These are phyloP conservation scores for Tuber magnatum DNA, from an alignment of 495 filamentous ascomycete species.

Conservation along the genomic window DNA sequence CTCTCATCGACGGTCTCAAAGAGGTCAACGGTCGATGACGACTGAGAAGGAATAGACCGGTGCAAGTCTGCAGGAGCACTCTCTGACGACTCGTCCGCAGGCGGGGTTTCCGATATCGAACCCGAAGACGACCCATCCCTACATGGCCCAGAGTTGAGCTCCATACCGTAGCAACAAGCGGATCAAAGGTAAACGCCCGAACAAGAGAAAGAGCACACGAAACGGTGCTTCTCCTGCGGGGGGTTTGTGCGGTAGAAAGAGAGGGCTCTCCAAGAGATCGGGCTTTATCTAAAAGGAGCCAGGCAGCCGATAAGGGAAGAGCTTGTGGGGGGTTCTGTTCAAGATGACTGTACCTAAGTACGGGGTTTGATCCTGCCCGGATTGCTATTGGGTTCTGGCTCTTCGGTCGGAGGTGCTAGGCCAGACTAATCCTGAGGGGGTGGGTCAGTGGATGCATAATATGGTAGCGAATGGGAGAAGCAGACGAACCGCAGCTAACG, in stretches of 20 bases:
- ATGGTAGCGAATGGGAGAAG: neutral
- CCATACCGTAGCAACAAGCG: neutral
- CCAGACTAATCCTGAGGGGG: neutral
- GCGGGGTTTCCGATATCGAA: neutral
- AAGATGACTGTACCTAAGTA: neutral
- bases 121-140: neutral
- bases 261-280: neutral
- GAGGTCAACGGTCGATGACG: slow-evolving; percentile 25
- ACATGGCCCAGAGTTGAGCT: neutral
- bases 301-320: neutral
- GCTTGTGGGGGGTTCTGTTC: neutral
- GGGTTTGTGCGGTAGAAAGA: neutral
- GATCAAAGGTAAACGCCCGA: neutral
- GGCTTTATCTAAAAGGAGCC: neutral
- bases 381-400: neutral
- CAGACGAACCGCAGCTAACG: neutral
- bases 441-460: neutral
- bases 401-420: neutral
- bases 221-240: neutral
- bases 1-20: slow-evolving; percentile 25
- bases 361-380: neutral
- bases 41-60: slow-evolving; percentile 19
- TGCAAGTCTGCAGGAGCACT: slow-evolving; percentile 16
- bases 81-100: slow-evolving; percentile 11
- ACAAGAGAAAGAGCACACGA: neutral